Conservation (phyloP, 2,329 filamentous ascomycete species). For the Acarospora socialis region DNA sequence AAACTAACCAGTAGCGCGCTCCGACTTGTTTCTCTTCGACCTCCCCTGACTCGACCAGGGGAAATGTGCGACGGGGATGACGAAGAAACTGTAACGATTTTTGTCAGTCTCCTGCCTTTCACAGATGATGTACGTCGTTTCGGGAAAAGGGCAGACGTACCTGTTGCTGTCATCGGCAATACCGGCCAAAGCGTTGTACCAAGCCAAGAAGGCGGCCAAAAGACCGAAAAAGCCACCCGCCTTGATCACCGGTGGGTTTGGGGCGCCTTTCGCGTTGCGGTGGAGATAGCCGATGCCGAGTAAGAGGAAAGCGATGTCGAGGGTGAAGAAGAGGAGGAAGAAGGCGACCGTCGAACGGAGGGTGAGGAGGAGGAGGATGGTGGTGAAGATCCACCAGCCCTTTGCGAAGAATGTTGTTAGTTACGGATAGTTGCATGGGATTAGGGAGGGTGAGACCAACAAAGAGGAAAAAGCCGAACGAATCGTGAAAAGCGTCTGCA, state of each 20-base stretch:
- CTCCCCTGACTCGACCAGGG: constrained; percentile 77
- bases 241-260: constrained; percentile 43
- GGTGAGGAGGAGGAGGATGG: constrained; percentile 57
- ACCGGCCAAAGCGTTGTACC: constrained; percentile 78
- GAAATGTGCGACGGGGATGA: constrained; percentile 85
- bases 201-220: constrained; percentile 64
- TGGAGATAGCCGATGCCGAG: constrained; percentile 52
- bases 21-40: constrained; percentile 38
- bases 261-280: constrained; percentile 27
- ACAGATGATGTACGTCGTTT: background rate
- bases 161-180: constrained; percentile 49
- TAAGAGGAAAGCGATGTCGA: constrained; percentile 62
- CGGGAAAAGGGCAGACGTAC: constrained; percentile 9
- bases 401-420: constrained; percentile 13
- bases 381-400: constrained; percentile 78
- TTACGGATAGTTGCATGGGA: background rate
- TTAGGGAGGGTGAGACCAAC: constrained; percentile 22
- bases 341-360: constrained; percentile 65
- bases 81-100: constrained; percentile 57
- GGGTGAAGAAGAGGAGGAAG: constrained; percentile 61
- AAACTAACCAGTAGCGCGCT: constrained; percentile 25
- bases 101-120: too few species aligned
- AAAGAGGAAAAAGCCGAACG: constrained; percentile 60
- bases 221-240: constrained; percentile 70
- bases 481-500: constrained; percentile 37